Base-by-base conservation (phyloP, 108 stramenopile genomes). In the Halocafeteria seosinensis region DNA sequence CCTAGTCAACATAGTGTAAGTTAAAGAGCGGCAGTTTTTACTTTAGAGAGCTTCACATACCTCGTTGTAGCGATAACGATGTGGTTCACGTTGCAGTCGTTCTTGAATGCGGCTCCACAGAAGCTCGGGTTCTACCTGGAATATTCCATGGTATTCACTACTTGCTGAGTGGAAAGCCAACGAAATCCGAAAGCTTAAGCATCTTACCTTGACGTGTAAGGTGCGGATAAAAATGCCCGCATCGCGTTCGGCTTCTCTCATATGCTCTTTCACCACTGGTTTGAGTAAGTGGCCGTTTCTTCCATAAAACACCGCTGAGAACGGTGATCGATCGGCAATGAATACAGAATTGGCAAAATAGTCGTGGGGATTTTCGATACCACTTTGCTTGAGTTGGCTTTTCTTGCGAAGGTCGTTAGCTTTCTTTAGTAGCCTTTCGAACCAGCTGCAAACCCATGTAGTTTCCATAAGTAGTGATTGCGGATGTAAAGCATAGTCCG, bases 401-500 rank as follows among this genome's bases (percentile, higher is more conserved):
- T n/a, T n/a, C n/a, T n/a, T n/a, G n/a, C n/a, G n/a, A n/a, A n/a
- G n/a, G n/a, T 21, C 23, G 25, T 53, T 28, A 17, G 63, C 50
- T 0, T 34, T 8, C 37, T 65, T 30, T 35, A 71, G 37, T 0
- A 71, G 34, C 25, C 57, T 37, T 24, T 37, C 25, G 31, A 71
- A 71, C 64, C 70, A 71, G 50, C 37, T 31, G 6, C 36, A 35
- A 24, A 65, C 57, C 70, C 70, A 71, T 5, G 34, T 34, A 8
- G 64, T 71, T 27, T 71, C 70, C 63, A 65, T 65, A 13, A 71
- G 62, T 34, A 71, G n/a, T 8, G 57, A 38, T 47, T 71, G 70
- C 21, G 70, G 70, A 60, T 58, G 55, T 26, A 71, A 23, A 1
- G 31, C 34, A 50, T 55, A 53, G 34, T 30, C 24, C 34, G 64